Base-by-base conservation (phyloP, 202 grass and related monocot genomes). In the Elaeis oleifera region DNA sequence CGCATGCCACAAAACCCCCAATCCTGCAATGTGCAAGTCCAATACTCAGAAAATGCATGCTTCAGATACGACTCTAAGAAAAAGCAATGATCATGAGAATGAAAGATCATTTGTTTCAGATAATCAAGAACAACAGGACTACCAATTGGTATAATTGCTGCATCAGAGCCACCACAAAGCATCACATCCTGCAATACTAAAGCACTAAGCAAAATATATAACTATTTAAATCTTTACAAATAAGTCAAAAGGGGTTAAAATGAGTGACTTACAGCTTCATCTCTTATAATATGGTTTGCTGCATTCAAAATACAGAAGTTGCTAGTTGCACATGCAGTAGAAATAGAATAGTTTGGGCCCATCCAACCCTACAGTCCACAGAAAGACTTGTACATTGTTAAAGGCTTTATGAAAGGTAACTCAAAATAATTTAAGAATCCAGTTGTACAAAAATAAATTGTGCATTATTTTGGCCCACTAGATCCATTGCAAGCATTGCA, bases 321-420 rank as follows among this genome's bases (percentile, higher is more conserved):
- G 78, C 88, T 99, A 72, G 94, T 94, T 25, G 94, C 94, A 84
- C 88, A 94, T 23, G 94, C 94, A 48, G 94, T 92, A 59, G 88
- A 97, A 80, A 97, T 97, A 72, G 92, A 97, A 74, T 97, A 97
- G 59, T 99, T 99, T 48, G 94, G 94, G 13, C 94, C 94, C 94
- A 99, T 99, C 94, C 88, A 99, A 60, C 94, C 85, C 88, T 99
- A 61, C 31, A 64, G 18, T 23, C 19, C 59, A 56, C 32, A 71
- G 36, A 44, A 44, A 44, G 36, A 13, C 11, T 13, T 13, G 0
- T 13, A 44, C 11, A 44, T 39, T 39, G 0, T 11, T 39, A 39
- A 39, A 1, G 32, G 8, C 8, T 39, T 32, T 32, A 32, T 32
- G 32, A 36, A 36, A 36, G 32, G 6, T 36, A 36, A 36, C 32